Percentiles rank a stretch among this genome's conserved stretches.
These are phyloP conservation scores for Adiantum capillusveneris DNA, from an alignment of 75 land plant genomes.

Conservation along the genomic window DNA sequence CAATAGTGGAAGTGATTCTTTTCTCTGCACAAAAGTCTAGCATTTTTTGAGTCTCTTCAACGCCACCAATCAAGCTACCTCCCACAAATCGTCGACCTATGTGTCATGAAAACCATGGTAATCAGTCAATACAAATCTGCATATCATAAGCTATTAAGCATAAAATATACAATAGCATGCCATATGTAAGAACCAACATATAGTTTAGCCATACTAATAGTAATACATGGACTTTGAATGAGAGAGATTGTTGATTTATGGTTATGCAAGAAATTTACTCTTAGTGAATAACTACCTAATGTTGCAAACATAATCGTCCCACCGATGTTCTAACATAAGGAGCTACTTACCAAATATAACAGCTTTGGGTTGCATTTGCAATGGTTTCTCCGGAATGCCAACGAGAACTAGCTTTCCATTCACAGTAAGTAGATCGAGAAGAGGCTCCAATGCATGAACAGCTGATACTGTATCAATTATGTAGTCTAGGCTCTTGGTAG, in stretches of 20 bases:
- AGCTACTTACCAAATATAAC: slow-evolving; percentile 9
- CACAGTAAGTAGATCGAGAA: slow-evolving; percentile 10
- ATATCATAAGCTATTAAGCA: neutral
- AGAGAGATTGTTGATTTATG: too few relatives aligned
- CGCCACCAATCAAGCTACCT: slow-evolving; percentile 20
- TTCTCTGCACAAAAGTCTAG: slow-evolving; percentile 24
- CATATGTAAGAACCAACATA: too few relatives aligned
- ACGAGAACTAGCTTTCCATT: slow-evolving; percentile 28
- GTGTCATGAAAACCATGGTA: neutral
- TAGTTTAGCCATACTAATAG: too few relatives aligned
- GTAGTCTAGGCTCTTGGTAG: slow-evolving; percentile 22
- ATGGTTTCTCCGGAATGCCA: slow-evolving; percentile 9
- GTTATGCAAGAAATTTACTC: too few relatives aligned
- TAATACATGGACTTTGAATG: too few relatives aligned
- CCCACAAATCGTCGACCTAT: slow-evolving; percentile 18
- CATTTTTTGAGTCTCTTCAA: slow-evolving; percentile 22
- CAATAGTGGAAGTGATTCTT: slow-evolving; percentile 12
- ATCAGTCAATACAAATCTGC: neutral
- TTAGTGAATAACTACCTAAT: too few relatives aligned
- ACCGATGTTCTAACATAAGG: neutral
- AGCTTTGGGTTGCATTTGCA: neutral
- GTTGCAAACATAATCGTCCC: neutral
- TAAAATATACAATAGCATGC: neutral
- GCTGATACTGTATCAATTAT: slow-evolving; percentile 29
- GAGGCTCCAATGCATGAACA: slow-evolving; percentile 6